Percentiles rank a stretch among this genome's conserved stretches.
These are phyloP conservation scores for Wickerhamomyces bovis DNA, from an alignment of 805 yeast genomes.

Conservation along the genomic window DNA sequence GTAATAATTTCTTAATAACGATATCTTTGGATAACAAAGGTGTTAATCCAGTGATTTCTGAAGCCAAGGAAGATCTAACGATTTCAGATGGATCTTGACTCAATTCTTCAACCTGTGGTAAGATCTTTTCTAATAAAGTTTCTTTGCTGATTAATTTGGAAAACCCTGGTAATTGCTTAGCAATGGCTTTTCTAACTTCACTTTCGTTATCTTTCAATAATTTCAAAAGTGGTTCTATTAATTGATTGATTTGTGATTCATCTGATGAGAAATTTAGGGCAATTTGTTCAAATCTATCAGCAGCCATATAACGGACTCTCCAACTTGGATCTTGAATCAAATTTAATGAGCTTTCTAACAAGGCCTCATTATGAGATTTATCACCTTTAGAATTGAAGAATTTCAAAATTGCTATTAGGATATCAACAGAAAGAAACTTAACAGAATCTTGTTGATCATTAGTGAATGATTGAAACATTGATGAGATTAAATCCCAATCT, in stretches of 20 bases:
- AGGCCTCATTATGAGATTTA: constrained; percentile 51
- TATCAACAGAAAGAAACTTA: constrained; percentile 82
- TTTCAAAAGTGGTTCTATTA: constrained; percentile 56
- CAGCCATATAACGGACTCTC: constrained; percentile 98
- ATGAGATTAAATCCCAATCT: constrained; percentile 73
- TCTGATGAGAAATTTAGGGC: constrained; percentile 58
- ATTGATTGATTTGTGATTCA: constrained; percentile 44
- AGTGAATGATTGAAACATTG: constrained; percentile 73
- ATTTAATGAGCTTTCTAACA: constrained; percentile 58
- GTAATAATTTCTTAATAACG: constrained; percentile 77
- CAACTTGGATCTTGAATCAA: constrained; percentile 87
- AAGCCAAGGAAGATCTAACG: constrained; percentile 89
- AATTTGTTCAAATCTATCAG: constrained; percentile 80
- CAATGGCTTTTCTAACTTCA: constrained; percentile 92
- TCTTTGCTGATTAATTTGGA: constrained; percentile 47
- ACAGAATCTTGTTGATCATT: constrained; percentile 93
- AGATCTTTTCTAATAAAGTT: constrained; percentile 57
- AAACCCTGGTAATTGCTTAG: constrained; percentile 83
- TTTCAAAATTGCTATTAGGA: constrained; percentile 72
- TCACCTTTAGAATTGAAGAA: constrained; percentile 58
- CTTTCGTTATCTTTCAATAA: constrained; percentile 91
- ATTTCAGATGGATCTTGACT: constrained; percentile 89
- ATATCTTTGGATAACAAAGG: constrained; percentile 79
- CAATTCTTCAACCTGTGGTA: constrained; percentile 78
- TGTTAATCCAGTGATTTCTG: constrained; percentile 80